These are phyloP conservation scores for Corymbia citriodora DNA, from an alignment of 441 rosid species.

Conservation along the genomic window DNA sequence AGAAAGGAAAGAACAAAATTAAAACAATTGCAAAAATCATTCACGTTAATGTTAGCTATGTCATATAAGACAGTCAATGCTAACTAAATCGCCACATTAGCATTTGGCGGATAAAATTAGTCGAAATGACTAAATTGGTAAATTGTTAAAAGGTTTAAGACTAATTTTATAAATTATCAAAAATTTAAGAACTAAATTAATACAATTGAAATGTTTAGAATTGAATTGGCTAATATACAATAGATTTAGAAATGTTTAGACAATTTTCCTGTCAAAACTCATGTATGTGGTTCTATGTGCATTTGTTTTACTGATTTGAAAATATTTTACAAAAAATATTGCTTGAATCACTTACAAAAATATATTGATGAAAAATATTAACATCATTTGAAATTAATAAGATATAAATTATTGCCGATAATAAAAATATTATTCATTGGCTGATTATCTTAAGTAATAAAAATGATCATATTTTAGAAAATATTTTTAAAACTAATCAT, in stretches of 20 bases:
- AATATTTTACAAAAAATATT: neutral
- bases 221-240: fast-evolving
- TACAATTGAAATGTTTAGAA: neutral
- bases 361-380: too few relatives aligned
- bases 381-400: neutral
- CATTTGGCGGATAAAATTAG: fast-evolving
- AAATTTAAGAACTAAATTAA: fast-evolving
- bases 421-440: neutral
- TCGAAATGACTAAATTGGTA: fast-evolving
- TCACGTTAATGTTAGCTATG: fast-evolving
- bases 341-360: neutral
- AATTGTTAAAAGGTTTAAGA: fast-evolving
- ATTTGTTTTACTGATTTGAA: fast-evolving
- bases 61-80: fast-evolving
- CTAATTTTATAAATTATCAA: fast-evolving
- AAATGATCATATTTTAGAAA: neutral
- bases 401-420: neutral
- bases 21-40: neutral
- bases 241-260: too few relatives aligned
- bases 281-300: neutral
- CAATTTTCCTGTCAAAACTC: neutral
- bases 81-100: too few relatives aligned
- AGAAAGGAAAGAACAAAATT: too few relatives aligned
- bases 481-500: neutral
- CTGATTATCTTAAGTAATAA: fast-evolving